A percentile compares a stretch with the other conserved stretches of the same genome.
Evolutionary conservation across 768 basidiomycete species (phyloP).

Genomic region (Lactarius pseudohatsudake): DNA sequence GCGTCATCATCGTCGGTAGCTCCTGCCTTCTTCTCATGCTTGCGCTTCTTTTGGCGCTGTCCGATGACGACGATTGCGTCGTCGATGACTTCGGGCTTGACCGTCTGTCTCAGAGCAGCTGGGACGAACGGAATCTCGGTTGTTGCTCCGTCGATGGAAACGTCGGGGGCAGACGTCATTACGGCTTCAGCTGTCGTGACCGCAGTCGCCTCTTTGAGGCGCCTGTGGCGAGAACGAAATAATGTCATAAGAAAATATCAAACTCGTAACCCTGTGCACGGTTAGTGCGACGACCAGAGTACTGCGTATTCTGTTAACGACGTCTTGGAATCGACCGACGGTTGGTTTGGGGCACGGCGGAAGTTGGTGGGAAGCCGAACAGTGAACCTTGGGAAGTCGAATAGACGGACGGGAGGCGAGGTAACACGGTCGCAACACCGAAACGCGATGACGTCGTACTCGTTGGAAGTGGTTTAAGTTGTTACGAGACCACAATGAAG

Average conservation of each 20-base stretch:
- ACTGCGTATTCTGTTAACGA: constrained; percentile 67
- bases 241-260: not conserved
- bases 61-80: constrained; percentile 76
- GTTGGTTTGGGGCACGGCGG: not conserved
- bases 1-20: constrained; percentile 27
- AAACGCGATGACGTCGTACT: constrained; percentile 30
- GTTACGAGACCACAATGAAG: constrained; percentile 18
- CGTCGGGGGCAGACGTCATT: constrained; percentile 13
- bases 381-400: constrained; percentile 44
- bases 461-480: constrained; percentile 4
- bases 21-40: constrained; percentile 44
- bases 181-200: constrained; percentile 21
- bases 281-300: constrained; percentile 60
- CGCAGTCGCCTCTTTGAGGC: constrained; percentile 3
- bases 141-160: constrained; percentile 40
- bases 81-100: constrained; percentile 40
- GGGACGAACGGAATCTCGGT: constrained; percentile 82
- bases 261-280: constrained; percentile 43
- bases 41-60: constrained; percentile 65
- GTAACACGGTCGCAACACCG: constrained; percentile 14
- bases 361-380: constrained; percentile 35
- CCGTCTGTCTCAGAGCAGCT: constrained; percentile 50
- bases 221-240: constrained; percentile 9
- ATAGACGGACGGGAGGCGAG: constrained; percentile 15
- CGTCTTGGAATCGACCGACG: constrained; percentile 44